A percentile compares a stretch with the other conserved stretches of the same genome.
These are phyloP conservation scores for Pythium rishiriense DNA, from an alignment of 352 stramenopile species.

Conservation along the genomic window DNA sequence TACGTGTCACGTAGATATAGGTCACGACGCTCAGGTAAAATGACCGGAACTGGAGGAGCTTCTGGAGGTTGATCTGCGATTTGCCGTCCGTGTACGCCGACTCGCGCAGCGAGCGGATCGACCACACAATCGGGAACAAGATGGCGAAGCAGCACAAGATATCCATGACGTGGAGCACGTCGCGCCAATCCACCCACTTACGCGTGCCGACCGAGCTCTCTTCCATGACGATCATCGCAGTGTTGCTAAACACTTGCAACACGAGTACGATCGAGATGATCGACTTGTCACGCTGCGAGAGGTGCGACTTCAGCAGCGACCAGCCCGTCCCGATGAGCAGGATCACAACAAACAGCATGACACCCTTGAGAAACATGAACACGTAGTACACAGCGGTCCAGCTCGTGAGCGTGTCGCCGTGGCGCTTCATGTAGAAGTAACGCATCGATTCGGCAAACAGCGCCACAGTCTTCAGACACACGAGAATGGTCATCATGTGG, in stretches of 20 bases:
- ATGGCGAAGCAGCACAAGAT: constrained; percentile 97
- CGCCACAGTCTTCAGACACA: constrained; percentile 92
- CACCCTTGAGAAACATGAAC: constrained; percentile 94
- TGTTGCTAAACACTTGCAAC: constrained; percentile 94
- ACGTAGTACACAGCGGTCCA: constrained; percentile 95
- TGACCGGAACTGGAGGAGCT: constrained; percentile 95
- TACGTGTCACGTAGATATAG: constrained; percentile 99
- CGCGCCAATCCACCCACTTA: constrained; percentile 71
- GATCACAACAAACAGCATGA: constrained; percentile 97
- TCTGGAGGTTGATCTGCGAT: constrained; percentile 84
- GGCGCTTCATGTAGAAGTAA: constrained; percentile 95
- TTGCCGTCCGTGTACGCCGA: constrained; percentile 89
- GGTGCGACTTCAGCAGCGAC: constrained; percentile 96
- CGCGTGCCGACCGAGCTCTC: constrained; percentile 79
- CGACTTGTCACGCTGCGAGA: constrained; percentile 93
- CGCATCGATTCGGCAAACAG: constrained; percentile 95
- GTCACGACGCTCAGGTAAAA: constrained; percentile 97
- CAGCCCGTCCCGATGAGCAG: constrained; percentile 97
- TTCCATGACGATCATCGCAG: constrained; percentile 89
- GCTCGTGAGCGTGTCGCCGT: constrained; percentile 90
- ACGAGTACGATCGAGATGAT: constrained; percentile 93
- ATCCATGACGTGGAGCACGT: constrained; percentile 95
- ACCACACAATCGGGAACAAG: constrained; percentile 97
- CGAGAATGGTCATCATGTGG: constrained; percentile 94
- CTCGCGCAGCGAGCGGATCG: constrained; percentile 80